Percentiles rank a stretch among this genome's conserved stretches.
phyloP scores from a whole-genome alignment of 305 asterid species.

The Fraxinus nigra region DNA sequence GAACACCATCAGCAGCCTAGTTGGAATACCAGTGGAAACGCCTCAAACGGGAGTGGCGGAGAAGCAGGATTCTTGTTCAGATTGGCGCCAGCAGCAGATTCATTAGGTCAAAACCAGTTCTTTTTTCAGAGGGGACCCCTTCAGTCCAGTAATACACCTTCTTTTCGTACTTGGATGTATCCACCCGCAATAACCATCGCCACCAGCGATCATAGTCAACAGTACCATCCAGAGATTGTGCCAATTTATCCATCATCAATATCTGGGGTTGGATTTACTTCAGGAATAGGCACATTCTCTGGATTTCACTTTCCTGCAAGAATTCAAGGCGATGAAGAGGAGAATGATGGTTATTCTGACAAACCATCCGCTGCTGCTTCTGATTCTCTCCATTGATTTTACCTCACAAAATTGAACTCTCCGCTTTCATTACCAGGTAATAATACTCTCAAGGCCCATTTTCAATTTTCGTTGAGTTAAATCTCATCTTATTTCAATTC shows the following conservation, averaged over 20 bases:
- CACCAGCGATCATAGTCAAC: constrained; percentile 39
- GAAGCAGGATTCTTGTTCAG: constrained; percentile 53
- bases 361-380: constrained; percentile 98
- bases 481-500: not conserved
- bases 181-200: constrained; percentile 46
- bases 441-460: not conserved
- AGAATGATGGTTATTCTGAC: constrained; percentile 87
- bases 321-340: constrained; percentile 96
- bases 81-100: constrained; percentile 50
- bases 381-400: constrained; percentile 75
- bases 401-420: constrained; percentile 25
- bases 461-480: not conserved
- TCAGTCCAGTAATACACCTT: constrained; percentile 97
- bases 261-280: constrained; percentile 54
- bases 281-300: constrained; percentile 57
- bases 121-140: constrained; percentile 95
- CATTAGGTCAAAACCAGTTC: constrained; percentile 61
- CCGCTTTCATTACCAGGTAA: constrained; percentile 20
- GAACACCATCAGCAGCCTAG: constrained; percentile 51
- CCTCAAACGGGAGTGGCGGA: constrained; percentile 27
- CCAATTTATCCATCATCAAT: constrained; percentile 55
- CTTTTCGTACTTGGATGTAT: constrained; percentile 90
- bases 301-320: constrained; percentile 87
- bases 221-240: constrained; percentile 39
- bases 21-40: constrained; percentile 56